A percentile compares a stretch with the other conserved stretches of the same genome.
These are phyloP conservation scores for Parachaetomium inaequale DNA, from an alignment of 495 filamentous ascomycete species.

Conservation along the genomic window DNA sequence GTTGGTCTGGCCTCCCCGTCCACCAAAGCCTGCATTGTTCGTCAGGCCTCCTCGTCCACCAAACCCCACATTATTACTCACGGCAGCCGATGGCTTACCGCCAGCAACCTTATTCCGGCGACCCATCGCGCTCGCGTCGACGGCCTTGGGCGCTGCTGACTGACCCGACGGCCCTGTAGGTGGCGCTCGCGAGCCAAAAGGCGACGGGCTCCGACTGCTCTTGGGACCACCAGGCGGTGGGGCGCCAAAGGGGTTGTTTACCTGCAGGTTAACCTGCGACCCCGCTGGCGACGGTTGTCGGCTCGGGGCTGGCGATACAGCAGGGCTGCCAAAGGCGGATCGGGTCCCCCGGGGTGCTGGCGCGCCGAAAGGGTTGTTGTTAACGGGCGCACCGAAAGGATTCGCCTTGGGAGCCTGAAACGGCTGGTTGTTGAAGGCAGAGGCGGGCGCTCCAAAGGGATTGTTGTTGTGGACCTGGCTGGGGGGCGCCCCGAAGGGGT, in stretches of 20 bases:
- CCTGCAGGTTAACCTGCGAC: too few relatives aligned
- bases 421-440: background rate
- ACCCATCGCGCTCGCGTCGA: constrained; percentile 7
- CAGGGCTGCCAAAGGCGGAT: constrained; percentile 13
- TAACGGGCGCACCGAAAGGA: constrained; percentile 15
- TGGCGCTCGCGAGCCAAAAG: constrained; percentile 15
- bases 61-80: constrained; percentile 5
- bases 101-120: constrained; percentile 8
- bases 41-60: constrained; percentile 7
- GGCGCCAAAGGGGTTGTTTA: background rate
- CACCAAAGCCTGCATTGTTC: constrained; percentile 1
- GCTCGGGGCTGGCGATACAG: constrained; percentile 9
- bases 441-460: constrained; percentile 9
- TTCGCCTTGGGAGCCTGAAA: constrained; percentile 5
- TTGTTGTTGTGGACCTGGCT: constrained; percentile 11
- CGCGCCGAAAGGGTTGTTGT: constrained; percentile 2
- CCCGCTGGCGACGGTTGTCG: constrained; percentile 6
- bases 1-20: background rate
- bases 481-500: constrained; percentile 29
- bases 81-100: background rate
- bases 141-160: background rate
- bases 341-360: background rate
- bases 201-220: constrained; percentile 5
- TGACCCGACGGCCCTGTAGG: constrained; percentile 2
- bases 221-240: background rate